Base-by-base conservation (phyloP, 306 rosid genomes). In the Vicia villosa region DNA sequence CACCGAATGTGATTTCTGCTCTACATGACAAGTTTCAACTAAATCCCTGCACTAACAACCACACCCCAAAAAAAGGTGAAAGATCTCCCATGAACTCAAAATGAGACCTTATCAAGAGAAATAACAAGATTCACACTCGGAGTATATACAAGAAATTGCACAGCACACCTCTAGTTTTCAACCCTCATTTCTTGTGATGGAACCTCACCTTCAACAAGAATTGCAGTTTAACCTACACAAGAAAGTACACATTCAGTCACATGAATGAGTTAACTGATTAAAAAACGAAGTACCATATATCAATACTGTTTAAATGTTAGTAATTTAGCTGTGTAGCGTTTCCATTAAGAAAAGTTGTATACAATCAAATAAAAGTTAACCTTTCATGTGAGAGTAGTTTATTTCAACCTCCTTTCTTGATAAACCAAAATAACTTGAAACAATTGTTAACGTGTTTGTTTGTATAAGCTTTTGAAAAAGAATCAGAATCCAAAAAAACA, bases 191-290 rank as follows among this genome's bases (percentile, higher is more conserved):
- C 86, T 88, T 90, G 86, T 88, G 90, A 74, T 85, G 87, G 81
- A 94, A 94, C 88, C 74, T 84, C 83, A 94, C 98, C 83, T 90
- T 94, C 88, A 94, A 77, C 74, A 90, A 83, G 89, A 71, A 90
- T 75, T 94, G 98, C 97, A 90, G 84, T 86, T 94, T 94, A 26
- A 88, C 95, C 98, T 90, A 91, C 68, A 55, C 72, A 73, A 65
- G 3, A 69, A 21, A 42, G 62, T 46, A 22, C 59, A 14, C 62
- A 64, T 60, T 76, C 69, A 78, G 51, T 75, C 73, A 68, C 40
- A 63, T 13, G 41, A 49, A 63, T 17, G 15, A 16, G 19, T 13
- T 77, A 54, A 49, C 20, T 26, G 10, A 38, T 14, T n/a, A 19
- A 17, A 8, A 40, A 41, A 22, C 3, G 12, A 50, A 47, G 54